phyloP scores from a whole-genome alignment of 169 alveolate species.

The Cryptosporidium ubiquitum region DNA sequence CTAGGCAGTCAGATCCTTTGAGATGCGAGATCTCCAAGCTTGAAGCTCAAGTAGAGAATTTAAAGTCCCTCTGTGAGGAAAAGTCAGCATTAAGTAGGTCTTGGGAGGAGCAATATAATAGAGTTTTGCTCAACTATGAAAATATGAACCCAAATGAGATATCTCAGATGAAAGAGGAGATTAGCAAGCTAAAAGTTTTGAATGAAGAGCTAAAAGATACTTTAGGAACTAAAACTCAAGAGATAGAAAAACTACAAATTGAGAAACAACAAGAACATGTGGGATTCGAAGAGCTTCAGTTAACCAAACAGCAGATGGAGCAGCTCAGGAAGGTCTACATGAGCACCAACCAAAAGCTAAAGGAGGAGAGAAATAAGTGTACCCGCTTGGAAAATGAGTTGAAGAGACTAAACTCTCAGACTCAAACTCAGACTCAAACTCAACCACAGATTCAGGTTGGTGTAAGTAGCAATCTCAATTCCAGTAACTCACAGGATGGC shows the following conservation, averaged over 20 bases:
- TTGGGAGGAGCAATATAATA: conserved; percentile 71
- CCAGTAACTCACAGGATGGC: neutral
- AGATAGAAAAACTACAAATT: conserved; percentile 10
- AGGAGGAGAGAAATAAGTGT: conserved; percentile 52
- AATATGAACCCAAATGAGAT: conserved; percentile 42
- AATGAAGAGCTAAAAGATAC: conserved; percentile 12
- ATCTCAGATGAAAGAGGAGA: conserved; percentile 13
- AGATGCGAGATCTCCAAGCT: conserved; percentile 50
- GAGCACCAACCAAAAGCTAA: conserved; percentile 67
- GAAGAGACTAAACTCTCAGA: conserved; percentile 3
- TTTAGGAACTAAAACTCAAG: neutral
- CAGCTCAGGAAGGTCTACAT: conserved; percentile 67
- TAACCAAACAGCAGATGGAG: conserved; percentile 65
- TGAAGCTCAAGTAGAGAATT: conserved; percentile 25
- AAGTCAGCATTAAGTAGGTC: conserved; percentile 41
- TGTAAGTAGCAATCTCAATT: neutral
- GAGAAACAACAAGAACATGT: conserved; percentile 54
- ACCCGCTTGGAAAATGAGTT: conserved; percentile 53
- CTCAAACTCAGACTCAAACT: neutral
- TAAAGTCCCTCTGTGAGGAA: conserved; percentile 41
- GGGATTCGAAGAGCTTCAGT: conserved; percentile 44
- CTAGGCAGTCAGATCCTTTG: conserved; percentile 40
- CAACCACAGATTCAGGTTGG: neutral
- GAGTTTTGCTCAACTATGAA: conserved; percentile 24
- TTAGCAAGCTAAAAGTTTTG: neutral